Conservation (phyloP, 805 yeast species). For the Jamesozyma lodderae region DNA sequence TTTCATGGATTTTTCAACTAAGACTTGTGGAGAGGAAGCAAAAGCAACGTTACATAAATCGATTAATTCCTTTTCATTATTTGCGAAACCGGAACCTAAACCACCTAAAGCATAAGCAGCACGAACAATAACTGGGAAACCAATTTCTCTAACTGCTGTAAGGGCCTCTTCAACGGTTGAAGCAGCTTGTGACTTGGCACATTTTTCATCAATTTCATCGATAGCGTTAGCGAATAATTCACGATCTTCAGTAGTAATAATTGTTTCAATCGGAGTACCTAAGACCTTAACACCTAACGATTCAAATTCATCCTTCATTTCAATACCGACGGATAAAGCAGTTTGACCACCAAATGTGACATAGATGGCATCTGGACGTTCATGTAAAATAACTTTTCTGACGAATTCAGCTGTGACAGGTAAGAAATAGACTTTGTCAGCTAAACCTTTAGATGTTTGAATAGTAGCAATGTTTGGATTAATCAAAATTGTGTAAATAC, state of each 20-base stretch:
- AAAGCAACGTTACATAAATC: slow-evolving; percentile 85
- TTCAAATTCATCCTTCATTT: slow-evolving; percentile 90
- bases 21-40: slow-evolving; percentile 92
- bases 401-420: slow-evolving; percentile 98
- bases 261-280: slow-evolving; percentile 94
- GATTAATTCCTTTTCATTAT: slow-evolving; percentile 71
- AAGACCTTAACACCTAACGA: slow-evolving; percentile 80
- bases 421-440: slow-evolving; percentile 93
- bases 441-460: slow-evolving; percentile 95
- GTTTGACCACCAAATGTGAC: slow-evolving; percentile 99
- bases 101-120: slow-evolving; percentile 98
- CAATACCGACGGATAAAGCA: slow-evolving; percentile 91
- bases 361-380: slow-evolving; percentile 94
- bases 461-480: slow-evolving; percentile 98
- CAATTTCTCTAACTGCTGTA: slow-evolving; percentile 74
- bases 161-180: slow-evolving; percentile 72
- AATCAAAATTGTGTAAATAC: slow-evolving; percentile 88
- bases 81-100: slow-evolving; percentile 95
- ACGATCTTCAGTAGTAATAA: slow-evolving; percentile 96
- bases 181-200: slow-evolving; percentile 90
- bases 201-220: slow-evolving; percentile 91
- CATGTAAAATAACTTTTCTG: slow-evolving; percentile 87
- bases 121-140: slow-evolving; percentile 93
- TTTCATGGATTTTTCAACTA: slow-evolving; percentile 93
- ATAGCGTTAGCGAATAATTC: slow-evolving; percentile 90